A percentile compares a stretch with the other conserved stretches of the same genome.
Evolutionary conservation across 2,329 filamentous ascomycete genomes (phyloP).

Genomic region (Penicillium sp.): DNA sequence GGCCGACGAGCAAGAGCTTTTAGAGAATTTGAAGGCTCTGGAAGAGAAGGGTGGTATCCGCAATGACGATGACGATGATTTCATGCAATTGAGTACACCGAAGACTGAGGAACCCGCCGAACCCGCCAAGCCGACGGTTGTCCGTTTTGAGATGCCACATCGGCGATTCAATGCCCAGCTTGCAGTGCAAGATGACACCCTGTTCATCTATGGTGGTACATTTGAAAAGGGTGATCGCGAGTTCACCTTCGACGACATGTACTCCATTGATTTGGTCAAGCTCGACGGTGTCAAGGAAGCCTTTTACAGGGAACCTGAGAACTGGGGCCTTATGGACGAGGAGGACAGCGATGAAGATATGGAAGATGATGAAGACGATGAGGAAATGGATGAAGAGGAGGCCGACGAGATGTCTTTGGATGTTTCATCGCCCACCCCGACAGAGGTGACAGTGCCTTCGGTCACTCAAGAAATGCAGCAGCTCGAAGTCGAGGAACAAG

Average conservation of each 20-base stretch:
- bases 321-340: slow-evolving; percentile 68
- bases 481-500: slow-evolving; percentile 40
- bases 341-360: slow-evolving; percentile 58
- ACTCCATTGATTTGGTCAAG: slow-evolving; percentile 89
- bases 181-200: slow-evolving; percentile 83
- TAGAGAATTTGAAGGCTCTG: slow-evolving; percentile 80
- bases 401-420: slow-evolving; percentile 48
- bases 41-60: slow-evolving; percentile 69
- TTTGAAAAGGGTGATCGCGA: slow-evolving; percentile 94
- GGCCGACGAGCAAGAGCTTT: slow-evolving; percentile 85
- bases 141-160: slow-evolving; percentile 82
- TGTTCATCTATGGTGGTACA: slow-evolving; percentile 94
- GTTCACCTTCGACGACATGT: slow-evolving; percentile 93
- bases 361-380: slow-evolving; percentile 45
- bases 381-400: slow-evolving; percentile 45
- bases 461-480: slow-evolving; percentile 39
- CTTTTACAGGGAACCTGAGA: slow-evolving; percentile 78
- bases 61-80: slow-evolving; percentile 40
- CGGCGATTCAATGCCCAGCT: slow-evolving; percentile 86
- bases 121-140: slow-evolving; percentile 58
- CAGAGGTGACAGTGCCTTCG: slow-evolving; percentile 38
- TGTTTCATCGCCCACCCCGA: slow-evolving; percentile 35
- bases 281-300: slow-evolving; percentile 91
- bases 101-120: slow-evolving; percentile 54
- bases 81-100: slow-evolving; percentile 39